phyloP scores from a whole-genome alignment of 192 early-diverging fungal genomes.

The Coemansia sp. region DNA sequence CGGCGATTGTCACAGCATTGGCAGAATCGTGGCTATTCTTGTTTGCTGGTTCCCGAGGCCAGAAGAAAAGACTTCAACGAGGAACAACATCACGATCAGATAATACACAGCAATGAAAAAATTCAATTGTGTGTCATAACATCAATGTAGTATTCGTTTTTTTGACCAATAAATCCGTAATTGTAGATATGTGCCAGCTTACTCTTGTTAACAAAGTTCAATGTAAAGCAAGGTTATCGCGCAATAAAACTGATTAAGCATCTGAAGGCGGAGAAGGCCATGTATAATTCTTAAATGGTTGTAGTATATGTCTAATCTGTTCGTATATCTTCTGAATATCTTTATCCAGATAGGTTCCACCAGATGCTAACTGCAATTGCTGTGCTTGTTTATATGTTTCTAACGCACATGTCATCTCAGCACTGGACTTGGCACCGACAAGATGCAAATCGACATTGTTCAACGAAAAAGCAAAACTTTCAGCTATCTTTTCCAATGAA shows the following conservation, averaged over 20 bases:
- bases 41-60: conserved; percentile 38
- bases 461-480: conserved; percentile 36
- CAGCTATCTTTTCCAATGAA: conserved; percentile 61
- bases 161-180: neutral
- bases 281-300: conserved; percentile 41
- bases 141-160: neutral
- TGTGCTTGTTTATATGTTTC: conserved; percentile 17
- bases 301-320: conserved; percentile 19
- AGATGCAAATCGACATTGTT: conserved; percentile 30
- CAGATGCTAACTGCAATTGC: conserved; percentile 5
- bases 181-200: neutral
- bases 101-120: neutral
- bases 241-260: conserved; percentile 10
- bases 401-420: conserved; percentile 32
- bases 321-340: conserved; percentile 12
- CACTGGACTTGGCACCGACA: conserved; percentile 34
- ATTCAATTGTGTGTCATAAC: neutral
- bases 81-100: neutral
- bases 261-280: conserved; percentile 46
- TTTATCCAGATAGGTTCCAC: conserved; percentile 16
- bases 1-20: conserved; percentile 23
- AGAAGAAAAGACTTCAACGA: conserved; percentile 28
- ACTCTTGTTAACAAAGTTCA: neutral
- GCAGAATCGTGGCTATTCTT: conserved; percentile 47
- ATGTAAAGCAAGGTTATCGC: neutral